Base-by-base conservation (phyloP, 768 basidiomycete genomes). In the Lepiota venenata region DNA sequence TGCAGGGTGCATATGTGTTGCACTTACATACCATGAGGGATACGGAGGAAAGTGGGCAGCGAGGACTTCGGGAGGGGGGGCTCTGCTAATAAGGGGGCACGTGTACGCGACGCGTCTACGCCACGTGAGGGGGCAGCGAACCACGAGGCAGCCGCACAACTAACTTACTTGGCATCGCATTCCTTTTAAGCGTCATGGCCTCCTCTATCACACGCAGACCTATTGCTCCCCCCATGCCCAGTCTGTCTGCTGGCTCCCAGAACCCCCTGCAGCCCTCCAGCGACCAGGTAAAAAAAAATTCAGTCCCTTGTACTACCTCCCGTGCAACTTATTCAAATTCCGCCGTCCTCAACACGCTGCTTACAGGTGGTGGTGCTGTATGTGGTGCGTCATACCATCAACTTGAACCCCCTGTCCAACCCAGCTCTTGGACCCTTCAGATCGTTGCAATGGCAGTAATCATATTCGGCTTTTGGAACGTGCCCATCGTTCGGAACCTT, bases 391-490 rank as follows among this genome's bases (percentile, higher is more conserved):
- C 48, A 50, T 43, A 25, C 41, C 51, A 27, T 51, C 42, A 16
- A 53, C 38, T 64, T 47, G 9, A n/a, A 32, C 41, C 9, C 16
- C 47, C 20, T 47, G 40, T 35, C 42, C 39, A 25, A 15, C 42
- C 50, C 42, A 46, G 41, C 43, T 21, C 37, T 48, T 50, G 36
- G 51, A 40, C 38, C 35, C 36, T 60, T 48, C 45, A 92, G 90
- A 85, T 91, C 47, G 82, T 91, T 50, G 88, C 92, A 47, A 92
- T 87, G 75, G 81, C 87, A 47, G 90, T 93, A 55, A 80, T 93
- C 58, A 89, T 91, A 56, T 91, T 92, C 62, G 91, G 88, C 40
- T 78, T 91, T 59, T 93, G 91, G 91, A 88, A 87, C 69, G 87
- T 93, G 40, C 91, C 91, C 3, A 83, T 87, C 53, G 84, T 84